A percentile compares a stretch with the other conserved stretches of the same genome.
These are phyloP conservation scores for Brassica juncea DNA, from an alignment of 345 rosid species.

Conservation along the genomic window DNA sequence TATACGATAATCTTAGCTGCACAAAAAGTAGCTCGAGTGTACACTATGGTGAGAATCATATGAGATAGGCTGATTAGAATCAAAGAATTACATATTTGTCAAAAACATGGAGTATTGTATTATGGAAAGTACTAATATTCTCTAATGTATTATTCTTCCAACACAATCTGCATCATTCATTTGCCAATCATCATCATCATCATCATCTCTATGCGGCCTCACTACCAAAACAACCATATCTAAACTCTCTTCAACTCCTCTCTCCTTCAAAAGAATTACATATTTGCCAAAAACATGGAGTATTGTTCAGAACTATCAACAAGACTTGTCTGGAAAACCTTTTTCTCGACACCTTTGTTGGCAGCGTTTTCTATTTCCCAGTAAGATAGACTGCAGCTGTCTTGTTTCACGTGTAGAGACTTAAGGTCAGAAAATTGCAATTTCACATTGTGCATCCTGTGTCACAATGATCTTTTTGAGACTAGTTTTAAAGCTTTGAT, in stretches of 20 bases:
- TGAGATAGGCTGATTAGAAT: neutral
- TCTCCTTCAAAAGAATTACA: conserved; percentile 24
- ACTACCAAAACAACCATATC: conserved; percentile 69
- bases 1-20: neutral
- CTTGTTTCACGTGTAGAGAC: neutral
- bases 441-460: neutral
- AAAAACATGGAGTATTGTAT: conserved; percentile 1
- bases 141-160: conserved; percentile 35
- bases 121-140: neutral
- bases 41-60: neutral
- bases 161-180: conserved; percentile 80
- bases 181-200: conserved; percentile 58
- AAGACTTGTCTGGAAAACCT: conserved; percentile 11
- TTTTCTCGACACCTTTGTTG: conserved; percentile 23
- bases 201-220: conserved; percentile 70
- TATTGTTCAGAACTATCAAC: neutral
- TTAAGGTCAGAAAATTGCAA: conserved; percentile 6
- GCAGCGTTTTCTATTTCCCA: conserved; percentile 11
- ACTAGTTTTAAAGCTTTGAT: neutral
- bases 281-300: no score
- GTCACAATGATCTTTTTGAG: neutral
- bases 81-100: conserved; percentile 15
- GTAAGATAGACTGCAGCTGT: conserved; percentile 10
- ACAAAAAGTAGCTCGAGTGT: neutral
- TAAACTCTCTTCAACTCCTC: conserved; percentile 57